These are phyloP conservation scores for Venturia oleaginea DNA, from an alignment of 2,329 filamentous ascomycete species.

Conservation along the genomic window DNA sequence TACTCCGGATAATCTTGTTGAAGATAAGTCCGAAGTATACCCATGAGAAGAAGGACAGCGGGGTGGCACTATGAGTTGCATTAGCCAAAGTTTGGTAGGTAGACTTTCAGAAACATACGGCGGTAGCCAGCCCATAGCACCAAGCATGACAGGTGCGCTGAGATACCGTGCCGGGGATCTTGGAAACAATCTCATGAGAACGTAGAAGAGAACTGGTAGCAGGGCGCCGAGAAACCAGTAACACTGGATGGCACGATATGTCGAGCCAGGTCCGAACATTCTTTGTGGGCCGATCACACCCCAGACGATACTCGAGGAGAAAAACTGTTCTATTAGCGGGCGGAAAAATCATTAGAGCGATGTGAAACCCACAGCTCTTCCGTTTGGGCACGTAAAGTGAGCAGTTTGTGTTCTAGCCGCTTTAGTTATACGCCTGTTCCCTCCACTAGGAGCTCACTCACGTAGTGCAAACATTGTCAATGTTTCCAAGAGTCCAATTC, in stretches of 20 bases:
- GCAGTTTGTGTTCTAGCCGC: not conserved
- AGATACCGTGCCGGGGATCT: conserved; percentile 55
- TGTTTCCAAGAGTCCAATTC: conserved; percentile 47
- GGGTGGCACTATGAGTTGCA: conserved; percentile 50
- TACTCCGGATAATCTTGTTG: conserved; percentile 57
- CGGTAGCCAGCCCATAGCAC: conserved; percentile 49
- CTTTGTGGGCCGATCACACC: conserved; percentile 57
- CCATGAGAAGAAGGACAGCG: conserved; percentile 65
- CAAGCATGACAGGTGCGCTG: conserved; percentile 60
- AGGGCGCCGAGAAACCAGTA: conserved; percentile 62
- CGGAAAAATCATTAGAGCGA: not conserved
- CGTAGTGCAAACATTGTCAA: conserved; percentile 54
- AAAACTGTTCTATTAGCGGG: conserved; percentile 48
- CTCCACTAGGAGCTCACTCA: not conserved
- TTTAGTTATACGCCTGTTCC: not conserved
- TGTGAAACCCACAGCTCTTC: not conserved
- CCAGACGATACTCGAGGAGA: conserved; percentile 59
- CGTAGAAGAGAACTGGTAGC: conserved; percentile 53
- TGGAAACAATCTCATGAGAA: conserved; percentile 53
- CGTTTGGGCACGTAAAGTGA: not conserved
- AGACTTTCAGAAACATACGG: not conserved
- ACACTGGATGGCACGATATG: conserved; percentile 57
- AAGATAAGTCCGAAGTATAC: conserved; percentile 58
- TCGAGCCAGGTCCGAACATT: conserved; percentile 55
- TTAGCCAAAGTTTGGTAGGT: too few species aligned